Evolutionary conservation across 192 early-diverging fungal genomes (phyloP).

Genomic region (Podila clonocystis): DNA sequence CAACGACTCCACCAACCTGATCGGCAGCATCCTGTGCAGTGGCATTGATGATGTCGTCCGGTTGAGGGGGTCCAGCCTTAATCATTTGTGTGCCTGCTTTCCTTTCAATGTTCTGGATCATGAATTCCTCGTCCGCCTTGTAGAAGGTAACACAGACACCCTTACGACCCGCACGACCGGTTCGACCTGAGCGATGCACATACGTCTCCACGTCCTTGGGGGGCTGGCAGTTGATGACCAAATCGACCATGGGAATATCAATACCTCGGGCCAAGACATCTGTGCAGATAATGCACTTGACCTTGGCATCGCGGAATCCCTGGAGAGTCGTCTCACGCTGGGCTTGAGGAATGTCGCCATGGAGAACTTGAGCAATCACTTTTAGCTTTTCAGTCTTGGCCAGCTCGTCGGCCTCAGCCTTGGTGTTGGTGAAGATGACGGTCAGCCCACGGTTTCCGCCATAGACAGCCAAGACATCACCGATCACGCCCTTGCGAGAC

Average conservation of each 20-base stretch:
- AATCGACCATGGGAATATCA: constrained; percentile 96
- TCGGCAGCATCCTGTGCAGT: constrained; percentile 82
- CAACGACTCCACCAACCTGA: constrained; percentile 71
- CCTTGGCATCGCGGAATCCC: constrained; percentile 88
- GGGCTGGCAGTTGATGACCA: constrained; percentile 97
- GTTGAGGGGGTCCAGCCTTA: constrained; percentile 85
- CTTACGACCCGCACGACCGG: constrained; percentile 89
- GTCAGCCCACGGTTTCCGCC: constrained; percentile 79
- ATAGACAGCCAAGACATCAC: constrained; percentile 93
- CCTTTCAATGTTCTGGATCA: constrained; percentile 80
- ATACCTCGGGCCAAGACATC: constrained; percentile 96
- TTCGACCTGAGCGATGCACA: constrained; percentile 95
- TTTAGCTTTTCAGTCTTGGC: constrained; percentile 80
- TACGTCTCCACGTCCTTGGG: constrained; percentile 94
- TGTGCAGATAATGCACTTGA: constrained; percentile 88
- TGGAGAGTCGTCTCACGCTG: constrained; percentile 84
- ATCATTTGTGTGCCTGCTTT: constrained; percentile 85
- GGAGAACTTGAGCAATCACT: constrained; percentile 82
- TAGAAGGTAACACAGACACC: constrained; percentile 95
- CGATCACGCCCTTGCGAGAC: constrained; percentile 89
- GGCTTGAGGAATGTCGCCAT: constrained; percentile 86
- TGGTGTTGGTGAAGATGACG: constrained; percentile 97
- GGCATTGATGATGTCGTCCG: constrained; percentile 87
- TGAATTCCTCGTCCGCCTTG: constrained; percentile 87
- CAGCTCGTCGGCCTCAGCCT: constrained; percentile 88